A percentile compares a stretch with the other conserved stretches of the same genome.
phyloP scores from a whole-genome alignment of 129 eudicot genomes.

The Rutidosis leptorrhynchoides region DNA sequence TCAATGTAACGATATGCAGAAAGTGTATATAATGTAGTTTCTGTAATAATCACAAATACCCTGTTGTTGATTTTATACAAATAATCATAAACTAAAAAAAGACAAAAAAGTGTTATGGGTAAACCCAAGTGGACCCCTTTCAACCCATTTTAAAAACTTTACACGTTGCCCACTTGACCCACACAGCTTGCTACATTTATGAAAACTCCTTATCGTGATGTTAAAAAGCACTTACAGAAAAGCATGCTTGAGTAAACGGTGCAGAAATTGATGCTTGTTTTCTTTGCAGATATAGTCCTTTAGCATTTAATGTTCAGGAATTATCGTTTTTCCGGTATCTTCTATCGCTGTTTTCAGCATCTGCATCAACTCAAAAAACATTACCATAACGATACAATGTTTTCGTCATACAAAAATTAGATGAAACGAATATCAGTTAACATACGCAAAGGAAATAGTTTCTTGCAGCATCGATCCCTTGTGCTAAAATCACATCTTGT shows the following conservation, averaged over 20 bases:
- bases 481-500: conserved; percentile 48
- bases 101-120: neutral
- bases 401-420: neutral
- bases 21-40: too few relatives aligned
- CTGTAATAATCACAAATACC: too few relatives aligned
- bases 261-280: conserved; percentile 52
- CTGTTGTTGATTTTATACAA: too few relatives aligned
- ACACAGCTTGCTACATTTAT: neutral
- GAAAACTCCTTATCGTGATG: too few relatives aligned
- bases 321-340: conserved; percentile 72
- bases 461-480: conserved; percentile 79
- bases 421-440: conserved; percentile 22
- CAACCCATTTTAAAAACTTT: too few relatives aligned
- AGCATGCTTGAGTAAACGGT: conserved; percentile 82
- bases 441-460: conserved; percentile 60
- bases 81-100: neutral
- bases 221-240: conserved; percentile 50
- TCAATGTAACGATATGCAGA: too few relatives aligned
- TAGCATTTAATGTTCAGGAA: conserved; percentile 80
- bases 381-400: neutral
- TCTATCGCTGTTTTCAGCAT: conserved; percentile 54
- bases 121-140: neutral
- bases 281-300: conserved; percentile 69
- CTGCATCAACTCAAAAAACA: conserved; percentile 36
- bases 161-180: too few relatives aligned